Conservation (phyloP, 2,329 filamentous ascomycete species). For the Ascomycota sp. region DNA sequence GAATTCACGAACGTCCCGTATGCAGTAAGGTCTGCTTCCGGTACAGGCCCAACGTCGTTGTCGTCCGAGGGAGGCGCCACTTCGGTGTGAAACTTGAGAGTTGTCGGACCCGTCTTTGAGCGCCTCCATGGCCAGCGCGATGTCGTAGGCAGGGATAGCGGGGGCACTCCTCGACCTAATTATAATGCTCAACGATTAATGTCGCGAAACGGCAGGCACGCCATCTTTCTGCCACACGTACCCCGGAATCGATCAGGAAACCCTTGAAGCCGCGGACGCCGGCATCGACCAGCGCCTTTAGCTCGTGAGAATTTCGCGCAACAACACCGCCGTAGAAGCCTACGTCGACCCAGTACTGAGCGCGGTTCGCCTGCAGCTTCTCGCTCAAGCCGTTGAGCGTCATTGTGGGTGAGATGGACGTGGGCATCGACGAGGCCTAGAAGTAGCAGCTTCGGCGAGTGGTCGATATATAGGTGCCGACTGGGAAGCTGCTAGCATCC, state of each 20-base stretch:
- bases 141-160: constrained; percentile 62
- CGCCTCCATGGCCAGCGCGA: constrained; percentile 58
- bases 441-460: constrained; percentile 66
- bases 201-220: no score
- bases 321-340: constrained; percentile 93
- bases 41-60: no score
- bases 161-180: constrained; percentile 85
- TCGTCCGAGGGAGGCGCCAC: constrained; percentile 66
- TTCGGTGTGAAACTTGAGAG: constrained; percentile 97
- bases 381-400: constrained; percentile 63
- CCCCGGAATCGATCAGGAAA: constrained; percentile 90
- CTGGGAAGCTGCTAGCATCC: constrained; percentile 54
- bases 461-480: constrained; percentile 56
- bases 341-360: constrained; percentile 96
- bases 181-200: no score
- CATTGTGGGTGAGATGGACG: constrained; percentile 84
- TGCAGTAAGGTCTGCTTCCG: constrained; percentile 33
- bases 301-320: constrained; percentile 64
- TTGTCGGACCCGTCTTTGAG: constrained; percentile 71
- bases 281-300: constrained; percentile 61
- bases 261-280: constrained; percentile 95
- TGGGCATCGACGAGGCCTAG: constrained; percentile 92
- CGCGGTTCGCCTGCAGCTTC: constrained; percentile 66
- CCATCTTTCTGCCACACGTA: constrained; percentile 21
- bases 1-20: constrained; percentile 89